These are phyloP conservation scores for Ensete glaucum DNA, from an alignment of 176 grass and related monocot genomes.

Conservation along the genomic window DNA sequence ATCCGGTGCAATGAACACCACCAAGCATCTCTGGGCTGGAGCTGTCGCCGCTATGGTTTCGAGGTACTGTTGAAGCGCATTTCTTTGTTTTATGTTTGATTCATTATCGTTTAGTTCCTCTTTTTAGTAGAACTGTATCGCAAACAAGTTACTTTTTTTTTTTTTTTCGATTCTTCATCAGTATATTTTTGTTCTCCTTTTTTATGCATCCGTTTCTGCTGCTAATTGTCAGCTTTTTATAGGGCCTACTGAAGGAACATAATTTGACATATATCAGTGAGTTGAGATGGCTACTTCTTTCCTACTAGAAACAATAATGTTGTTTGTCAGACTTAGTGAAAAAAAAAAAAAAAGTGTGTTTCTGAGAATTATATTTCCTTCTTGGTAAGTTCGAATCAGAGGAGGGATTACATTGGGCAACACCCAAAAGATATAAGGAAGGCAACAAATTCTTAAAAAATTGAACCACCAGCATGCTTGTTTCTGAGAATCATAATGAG, in stretches of 20 bases:
- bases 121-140: not conserved
- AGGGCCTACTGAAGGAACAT: not conserved
- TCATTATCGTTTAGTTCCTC: not conserved
- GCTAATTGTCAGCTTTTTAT: not conserved
- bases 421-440: no score
- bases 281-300: not conserved
- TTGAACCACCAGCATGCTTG: not conserved
- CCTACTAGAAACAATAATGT: not conserved
- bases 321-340: no score
- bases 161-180: not conserved
- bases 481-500: not conserved
- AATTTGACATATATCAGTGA: not conserved
- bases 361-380: no score
- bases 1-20: constrained; percentile 63
- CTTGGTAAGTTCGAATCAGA: no score
- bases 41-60: constrained; percentile 95
- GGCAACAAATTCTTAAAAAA: no score
- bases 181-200: not conserved
- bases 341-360: no score
- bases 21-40: constrained; percentile 87
- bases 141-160: not conserved
- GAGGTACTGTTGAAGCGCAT: constrained; percentile 30
- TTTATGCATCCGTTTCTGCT: not conserved
- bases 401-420: no score
- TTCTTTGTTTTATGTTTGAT: not conserved